These are phyloP conservation scores for Gracilaria domingensis DNA, from an alignment of 23 red algal genomes.

Conservation along the genomic window DNA sequence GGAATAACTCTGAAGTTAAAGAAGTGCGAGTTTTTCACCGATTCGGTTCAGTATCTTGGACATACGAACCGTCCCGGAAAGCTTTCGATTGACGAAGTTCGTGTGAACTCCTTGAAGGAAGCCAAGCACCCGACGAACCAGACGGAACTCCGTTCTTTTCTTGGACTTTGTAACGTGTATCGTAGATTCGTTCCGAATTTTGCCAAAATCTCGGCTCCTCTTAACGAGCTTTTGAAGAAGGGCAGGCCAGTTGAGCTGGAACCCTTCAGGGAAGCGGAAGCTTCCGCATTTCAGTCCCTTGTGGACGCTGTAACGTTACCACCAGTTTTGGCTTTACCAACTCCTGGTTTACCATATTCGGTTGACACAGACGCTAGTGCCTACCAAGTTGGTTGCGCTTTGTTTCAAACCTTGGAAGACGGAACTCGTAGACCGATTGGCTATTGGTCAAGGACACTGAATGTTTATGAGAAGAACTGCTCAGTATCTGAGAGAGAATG, in stretches of 20 bases:
- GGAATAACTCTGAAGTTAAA: constrained; percentile 36
- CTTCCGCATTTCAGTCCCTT: background rate
- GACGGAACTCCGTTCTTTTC: constrained; percentile 26
- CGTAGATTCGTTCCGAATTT: background rate
- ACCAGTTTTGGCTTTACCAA: background rate
- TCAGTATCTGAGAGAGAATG: no score
- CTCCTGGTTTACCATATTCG: background rate
- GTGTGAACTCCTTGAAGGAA: background rate
- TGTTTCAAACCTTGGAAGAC: constrained; percentile 18
- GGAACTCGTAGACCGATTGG: background rate
- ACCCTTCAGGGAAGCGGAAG: background rate
- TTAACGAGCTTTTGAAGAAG: background rate
- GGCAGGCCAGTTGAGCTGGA: background rate
- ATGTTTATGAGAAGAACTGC: background rate
- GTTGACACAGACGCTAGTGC: constrained; percentile 6
- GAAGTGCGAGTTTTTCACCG: constrained; percentile 37
- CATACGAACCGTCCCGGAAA: constrained; percentile 11
- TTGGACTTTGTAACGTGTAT: constrained; percentile 36
- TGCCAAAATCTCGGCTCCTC: background rate
- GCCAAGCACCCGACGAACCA: background rate
- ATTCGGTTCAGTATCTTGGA: constrained; percentile 26
- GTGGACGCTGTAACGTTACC: background rate
- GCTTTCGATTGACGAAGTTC: background rate
- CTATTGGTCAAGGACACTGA: background rate
- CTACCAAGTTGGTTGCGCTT: constrained; percentile 14